A percentile compares a stretch with the other conserved stretches of the same genome.
Evolutionary conservation across 2,329 filamentous ascomycete genomes (phyloP).

Genomic region (Zalaria sp.): DNA sequence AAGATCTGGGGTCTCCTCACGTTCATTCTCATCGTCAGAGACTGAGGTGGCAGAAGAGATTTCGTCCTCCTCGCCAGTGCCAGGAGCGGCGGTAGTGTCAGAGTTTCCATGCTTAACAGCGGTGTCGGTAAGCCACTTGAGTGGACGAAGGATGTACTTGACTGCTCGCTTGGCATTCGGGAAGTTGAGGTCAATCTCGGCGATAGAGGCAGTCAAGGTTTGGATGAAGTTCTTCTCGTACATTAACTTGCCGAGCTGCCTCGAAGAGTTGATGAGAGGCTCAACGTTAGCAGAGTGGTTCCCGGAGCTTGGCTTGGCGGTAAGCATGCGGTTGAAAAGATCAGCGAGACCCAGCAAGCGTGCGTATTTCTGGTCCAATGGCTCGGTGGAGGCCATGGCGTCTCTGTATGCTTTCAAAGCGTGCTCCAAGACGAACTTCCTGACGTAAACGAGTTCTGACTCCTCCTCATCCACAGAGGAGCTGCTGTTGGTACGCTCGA

Average conservation of each 20-base stretch:
- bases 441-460: conserved; percentile 75
- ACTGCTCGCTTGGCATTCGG: conserved; percentile 85
- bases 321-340: conserved; percentile 84
- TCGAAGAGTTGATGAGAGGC: conserved; percentile 41
- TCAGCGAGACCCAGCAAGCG: conserved; percentile 78
- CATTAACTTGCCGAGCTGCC: conserved; percentile 86
- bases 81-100: conserved; percentile 44
- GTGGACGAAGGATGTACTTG: conserved; percentile 85
- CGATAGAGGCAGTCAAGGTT: conserved; percentile 78
- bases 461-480: conserved; percentile 48
- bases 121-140: conserved; percentile 75
- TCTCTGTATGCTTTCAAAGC: conserved; percentile 86
- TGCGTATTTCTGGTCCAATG: conserved; percentile 73
- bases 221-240: conserved; percentile 94
- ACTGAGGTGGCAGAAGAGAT: conserved; percentile 77
- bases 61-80: conserved; percentile 65
- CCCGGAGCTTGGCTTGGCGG: conserved; percentile 55
- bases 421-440: conserved; percentile 89
- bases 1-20: conserved; percentile 90
- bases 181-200: conserved; percentile 91
- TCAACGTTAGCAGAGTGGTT: conserved; percentile 7
- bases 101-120: conserved; percentile 78
- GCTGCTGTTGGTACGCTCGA: conserved; percentile 53
- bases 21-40: conserved; percentile 47
- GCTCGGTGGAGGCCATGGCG: conserved; percentile 62